Percentiles rank a stretch among this genome's conserved stretches.
phyloP scores from a whole-genome alignment of 2,329 filamentous ascomycete species.

The Blastomyces gilchristii region DNA sequence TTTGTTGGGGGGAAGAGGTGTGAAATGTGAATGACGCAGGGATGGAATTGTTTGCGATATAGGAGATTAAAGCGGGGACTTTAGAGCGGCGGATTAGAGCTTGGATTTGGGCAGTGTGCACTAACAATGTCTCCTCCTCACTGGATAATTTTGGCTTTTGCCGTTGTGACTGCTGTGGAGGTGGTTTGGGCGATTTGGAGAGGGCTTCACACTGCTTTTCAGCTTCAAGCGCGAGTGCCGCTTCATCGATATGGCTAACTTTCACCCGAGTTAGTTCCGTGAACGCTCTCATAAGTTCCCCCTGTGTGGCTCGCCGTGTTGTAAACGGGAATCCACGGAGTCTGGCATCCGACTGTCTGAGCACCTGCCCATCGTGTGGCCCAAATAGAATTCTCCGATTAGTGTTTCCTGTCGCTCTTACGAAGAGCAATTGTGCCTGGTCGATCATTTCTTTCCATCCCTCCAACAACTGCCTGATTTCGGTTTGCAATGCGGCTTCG shows the following conservation, averaged over 20 bases:
- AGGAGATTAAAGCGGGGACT: conserved; percentile 73
- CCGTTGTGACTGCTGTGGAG: conserved; percentile 24
- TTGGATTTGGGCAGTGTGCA: conserved; percentile 84
- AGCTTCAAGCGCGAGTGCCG: conserved; percentile 44
- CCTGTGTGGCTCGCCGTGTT: conserved; percentile 82
- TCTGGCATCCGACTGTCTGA: conserved; percentile 67
- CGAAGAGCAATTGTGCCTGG: conserved; percentile 72
- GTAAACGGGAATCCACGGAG: conserved; percentile 86
- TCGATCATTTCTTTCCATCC: conserved; percentile 86
- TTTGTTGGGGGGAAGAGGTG: conserved; percentile 53
- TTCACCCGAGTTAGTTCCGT: conserved; percentile 89
- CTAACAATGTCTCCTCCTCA: conserved; percentile 67
- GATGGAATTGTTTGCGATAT: conserved; percentile 66
- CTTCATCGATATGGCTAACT: conserved; percentile 64
- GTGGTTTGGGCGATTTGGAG: conserved; percentile 28
- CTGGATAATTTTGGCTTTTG: conserved; percentile 57
- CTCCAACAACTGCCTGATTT: conserved; percentile 67
- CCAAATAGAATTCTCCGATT: conserved; percentile 84
- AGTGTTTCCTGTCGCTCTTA: conserved; percentile 76
- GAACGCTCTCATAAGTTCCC: conserved; percentile 87
- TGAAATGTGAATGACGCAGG: conserved; percentile 64
- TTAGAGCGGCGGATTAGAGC: conserved; percentile 83
- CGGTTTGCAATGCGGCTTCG: conserved; percentile 78
- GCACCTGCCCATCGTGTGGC: conserved; percentile 77
- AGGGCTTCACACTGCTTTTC: conserved; percentile 36